These are phyloP conservation scores for Rosa multiflora DNA, from an alignment of 306 rosid genomes.

Conservation along the genomic window DNA sequence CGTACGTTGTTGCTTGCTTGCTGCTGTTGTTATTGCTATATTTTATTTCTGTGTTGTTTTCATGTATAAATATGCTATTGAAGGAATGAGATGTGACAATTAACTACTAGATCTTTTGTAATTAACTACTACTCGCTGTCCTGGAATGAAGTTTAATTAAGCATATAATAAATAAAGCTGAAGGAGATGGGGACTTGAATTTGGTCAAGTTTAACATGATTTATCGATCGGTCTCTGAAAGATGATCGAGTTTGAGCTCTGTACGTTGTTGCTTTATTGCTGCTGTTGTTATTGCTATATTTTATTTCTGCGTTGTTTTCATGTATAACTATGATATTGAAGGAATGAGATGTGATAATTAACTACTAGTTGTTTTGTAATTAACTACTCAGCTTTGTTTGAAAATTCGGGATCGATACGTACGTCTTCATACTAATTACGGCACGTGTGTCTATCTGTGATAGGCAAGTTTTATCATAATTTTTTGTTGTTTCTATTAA, in stretches of 20 bases:
- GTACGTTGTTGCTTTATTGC: neutral
- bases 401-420: neutral
- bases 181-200: constrained; percentile 1
- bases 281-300: neutral
- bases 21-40: neutral
- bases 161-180: neutral
- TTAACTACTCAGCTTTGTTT: neutral
- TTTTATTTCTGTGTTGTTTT: neutral
- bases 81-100: neutral
- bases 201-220: neutral
- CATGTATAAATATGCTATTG: neutral
- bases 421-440: neutral
- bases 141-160: too few relatives aligned
- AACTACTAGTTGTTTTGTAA: neutral
- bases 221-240: neutral
- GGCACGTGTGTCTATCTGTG: neutral
- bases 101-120: neutral
- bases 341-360: neutral
- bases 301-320: neutral
- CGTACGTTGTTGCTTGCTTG: neutral
- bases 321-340: neutral
- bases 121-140: neutral
- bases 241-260: neutral
- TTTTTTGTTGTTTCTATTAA: neutral
- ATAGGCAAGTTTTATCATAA: neutral